phyloP scores from a whole-genome alignment of 2,329 filamentous ascomycete genomes.

The Daldinia sp. region DNA sequence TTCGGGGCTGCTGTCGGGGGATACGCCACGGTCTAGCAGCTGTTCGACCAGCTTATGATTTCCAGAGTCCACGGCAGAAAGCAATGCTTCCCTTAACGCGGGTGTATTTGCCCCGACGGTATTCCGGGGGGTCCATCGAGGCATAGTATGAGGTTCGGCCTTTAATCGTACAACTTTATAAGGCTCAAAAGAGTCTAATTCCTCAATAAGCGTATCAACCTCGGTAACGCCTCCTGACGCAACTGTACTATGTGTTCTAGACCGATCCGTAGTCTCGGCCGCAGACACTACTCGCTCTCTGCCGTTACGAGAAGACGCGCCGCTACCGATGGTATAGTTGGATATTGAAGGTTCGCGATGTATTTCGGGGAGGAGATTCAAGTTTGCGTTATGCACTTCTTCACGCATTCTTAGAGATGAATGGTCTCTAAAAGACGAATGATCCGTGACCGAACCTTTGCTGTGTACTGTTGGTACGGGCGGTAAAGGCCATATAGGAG shows the following conservation, averaged over 20 bases:
- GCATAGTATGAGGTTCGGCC: slow-evolving; percentile 60
- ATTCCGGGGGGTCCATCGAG: slow-evolving; percentile 60
- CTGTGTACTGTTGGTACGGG: slow-evolving; percentile 15
- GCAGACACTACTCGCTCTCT: slow-evolving; percentile 35
- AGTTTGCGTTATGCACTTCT: slow-evolving; percentile 13
- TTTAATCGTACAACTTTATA: slow-evolving; percentile 58
- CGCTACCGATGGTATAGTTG: slow-evolving; percentile 33
- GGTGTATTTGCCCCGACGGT: slow-evolving; percentile 52
- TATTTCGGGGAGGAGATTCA: slow-evolving; percentile 27
- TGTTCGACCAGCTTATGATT: slow-evolving; percentile 66
- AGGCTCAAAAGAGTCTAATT: slow-evolving; percentile 43
- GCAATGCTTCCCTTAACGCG: slow-evolving; percentile 57
- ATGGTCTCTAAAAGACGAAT: slow-evolving; percentile 34
- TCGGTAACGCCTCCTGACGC: slow-evolving; percentile 37
- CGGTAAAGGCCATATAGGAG: slow-evolving; percentile 26
- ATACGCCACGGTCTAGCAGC: slow-evolving; percentile 65
- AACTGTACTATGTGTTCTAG: slow-evolving; percentile 26
- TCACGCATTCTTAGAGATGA: slow-evolving; percentile 31
- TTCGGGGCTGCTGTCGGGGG: slow-evolving; percentile 57
- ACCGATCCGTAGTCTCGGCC: slow-evolving; percentile 29
- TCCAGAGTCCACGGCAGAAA: slow-evolving; percentile 62
- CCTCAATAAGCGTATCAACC: slow-evolving; percentile 47
- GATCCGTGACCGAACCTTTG: slow-evolving; percentile 34
- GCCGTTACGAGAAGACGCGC: slow-evolving; percentile 29
- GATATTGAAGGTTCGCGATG: slow-evolving; percentile 38